Conservation (phyloP, 176 grass and related monocot species). For the Neostapfia colusana region DNA sequence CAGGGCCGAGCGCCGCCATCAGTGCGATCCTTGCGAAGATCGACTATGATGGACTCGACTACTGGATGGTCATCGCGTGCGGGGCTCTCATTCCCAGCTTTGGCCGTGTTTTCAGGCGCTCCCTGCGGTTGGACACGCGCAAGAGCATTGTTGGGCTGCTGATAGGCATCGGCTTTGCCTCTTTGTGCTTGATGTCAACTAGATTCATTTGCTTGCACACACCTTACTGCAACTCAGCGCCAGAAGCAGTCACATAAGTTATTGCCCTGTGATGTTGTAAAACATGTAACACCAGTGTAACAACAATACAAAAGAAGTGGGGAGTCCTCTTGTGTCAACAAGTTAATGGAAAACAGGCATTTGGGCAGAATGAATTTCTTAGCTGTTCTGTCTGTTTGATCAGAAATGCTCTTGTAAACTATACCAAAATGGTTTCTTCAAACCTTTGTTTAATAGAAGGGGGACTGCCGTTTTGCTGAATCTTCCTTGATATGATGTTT, state of each 20-base stretch:
- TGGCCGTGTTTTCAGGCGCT: conserved; percentile 62
- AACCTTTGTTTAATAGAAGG: not conserved
- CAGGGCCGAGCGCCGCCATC: conserved; percentile 74
- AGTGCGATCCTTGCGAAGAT: conserved; percentile 80
- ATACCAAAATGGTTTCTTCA: not conserved
- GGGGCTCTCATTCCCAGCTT: conserved; percentile 82
- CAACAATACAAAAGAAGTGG: conserved; percentile 7
- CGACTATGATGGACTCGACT: conserved; percentile 77
- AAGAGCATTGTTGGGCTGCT: conserved; percentile 71
- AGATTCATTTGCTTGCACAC: conserved; percentile 95
- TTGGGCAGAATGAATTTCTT: conserved; percentile 1
- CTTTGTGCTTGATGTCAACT: conserved; percentile 83
- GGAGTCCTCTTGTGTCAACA: not conserved
- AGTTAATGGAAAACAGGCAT: not conserved
- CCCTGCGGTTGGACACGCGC: conserved; percentile 62
- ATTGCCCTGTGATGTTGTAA: conserved; percentile 18
- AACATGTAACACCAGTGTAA: conserved; percentile 49
- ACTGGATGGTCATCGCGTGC: conserved; percentile 90
- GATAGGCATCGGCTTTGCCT: conserved; percentile 79
- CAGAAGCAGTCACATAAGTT: conserved; percentile 86
- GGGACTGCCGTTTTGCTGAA: not conserved
- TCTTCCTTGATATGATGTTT: too few relatives aligned
- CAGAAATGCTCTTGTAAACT: not conserved
- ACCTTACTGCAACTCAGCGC: conserved; percentile 97
- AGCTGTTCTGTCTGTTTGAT: not conserved